Percentiles rank a stretch among this genome's conserved stretches.
These are phyloP conservation scores for Citrus australasica DNA, from an alignment of 345 rosid species.

Conservation along the genomic window DNA sequence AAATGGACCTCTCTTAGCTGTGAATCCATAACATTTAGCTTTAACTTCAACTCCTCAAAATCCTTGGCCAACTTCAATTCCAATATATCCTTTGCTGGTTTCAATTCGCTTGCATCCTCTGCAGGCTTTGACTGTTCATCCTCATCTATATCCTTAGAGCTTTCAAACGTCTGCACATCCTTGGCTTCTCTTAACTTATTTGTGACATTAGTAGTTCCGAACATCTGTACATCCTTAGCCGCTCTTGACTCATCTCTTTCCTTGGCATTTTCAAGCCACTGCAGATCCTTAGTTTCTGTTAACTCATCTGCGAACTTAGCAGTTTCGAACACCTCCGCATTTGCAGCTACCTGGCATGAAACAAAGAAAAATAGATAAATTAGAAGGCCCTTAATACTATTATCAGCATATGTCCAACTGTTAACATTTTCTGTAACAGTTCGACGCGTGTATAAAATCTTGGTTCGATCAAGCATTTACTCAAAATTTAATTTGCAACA, in stretches of 20 bases:
- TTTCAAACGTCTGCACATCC: background rate
- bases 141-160: background rate
- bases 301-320: constrained; percentile 3
- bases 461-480: background rate
- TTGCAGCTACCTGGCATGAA: constrained; percentile 21
- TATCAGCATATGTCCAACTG: background rate
- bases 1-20: constrained; percentile 33
- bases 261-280: background rate
- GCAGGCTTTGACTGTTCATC: background rate
- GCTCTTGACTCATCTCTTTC: background rate
- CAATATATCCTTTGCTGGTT: constrained; percentile 2
- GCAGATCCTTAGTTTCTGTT: constrained; percentile 5
- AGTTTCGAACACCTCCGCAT: background rate
- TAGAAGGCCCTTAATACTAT: background rate
- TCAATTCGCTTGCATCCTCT: constrained; percentile 14
- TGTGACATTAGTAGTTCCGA: background rate
- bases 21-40: constrained; percentile 30
- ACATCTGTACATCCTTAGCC: background rate
- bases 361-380: background rate
- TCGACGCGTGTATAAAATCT: background rate
- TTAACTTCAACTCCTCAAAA: constrained; percentile 34
- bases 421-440: background rate
- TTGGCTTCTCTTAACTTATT: constrained; percentile 1
- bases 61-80: constrained; percentile 23
- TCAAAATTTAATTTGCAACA: background rate